Evolutionary conservation across 2,329 filamentous ascomycete genomes (phyloP).

Genomic region (Trichoderma endophyticum): DNA sequence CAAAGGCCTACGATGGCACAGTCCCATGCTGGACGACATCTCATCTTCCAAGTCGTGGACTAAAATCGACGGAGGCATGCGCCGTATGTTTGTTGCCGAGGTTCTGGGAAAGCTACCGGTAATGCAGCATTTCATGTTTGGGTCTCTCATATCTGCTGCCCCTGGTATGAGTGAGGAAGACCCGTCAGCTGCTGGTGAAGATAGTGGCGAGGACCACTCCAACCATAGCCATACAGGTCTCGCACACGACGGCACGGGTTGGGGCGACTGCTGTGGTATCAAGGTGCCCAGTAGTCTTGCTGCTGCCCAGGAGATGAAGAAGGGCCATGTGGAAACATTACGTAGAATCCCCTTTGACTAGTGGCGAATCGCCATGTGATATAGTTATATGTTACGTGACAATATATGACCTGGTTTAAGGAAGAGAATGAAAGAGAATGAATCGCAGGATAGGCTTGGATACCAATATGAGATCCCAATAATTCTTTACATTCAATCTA

Average conservation of each 20-base stretch:
- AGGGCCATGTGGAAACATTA: conserved; percentile 60
- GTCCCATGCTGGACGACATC: conserved; percentile 97
- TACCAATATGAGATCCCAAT: not conserved
- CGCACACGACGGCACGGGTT: conserved; percentile 63
- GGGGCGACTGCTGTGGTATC: conserved; percentile 98
- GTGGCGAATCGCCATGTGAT: not conserved
- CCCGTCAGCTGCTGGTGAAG: conserved; percentile 43
- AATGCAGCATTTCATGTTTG: conserved; percentile 98
- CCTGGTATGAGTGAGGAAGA: conserved; percentile 75
- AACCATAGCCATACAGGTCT: conserved; percentile 62
- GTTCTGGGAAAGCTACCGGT: conserved; percentile 91
- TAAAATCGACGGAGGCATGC: conserved; percentile 94
- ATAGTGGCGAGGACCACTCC: conserved; percentile 56
- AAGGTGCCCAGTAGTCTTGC: conserved; percentile 93
- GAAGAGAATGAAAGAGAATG: not conserved
- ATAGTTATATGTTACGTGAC: not conserved
- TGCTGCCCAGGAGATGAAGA: conserved; percentile 84
- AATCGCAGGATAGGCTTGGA: not conserved
- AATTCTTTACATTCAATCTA: not conserved
- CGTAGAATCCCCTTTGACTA: conserved; percentile 81
- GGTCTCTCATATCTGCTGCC: conserved; percentile 73
- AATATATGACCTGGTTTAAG: not conserved
- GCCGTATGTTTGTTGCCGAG: conserved; percentile 92
- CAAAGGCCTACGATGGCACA: conserved; percentile 91
- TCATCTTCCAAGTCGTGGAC: conserved; percentile 83